Percentiles rank a stretch among this genome's conserved stretches.
Conservation (phyloP, 2,329 filamentous ascomycete genomes). For the Penicillium sp. region DNA sequence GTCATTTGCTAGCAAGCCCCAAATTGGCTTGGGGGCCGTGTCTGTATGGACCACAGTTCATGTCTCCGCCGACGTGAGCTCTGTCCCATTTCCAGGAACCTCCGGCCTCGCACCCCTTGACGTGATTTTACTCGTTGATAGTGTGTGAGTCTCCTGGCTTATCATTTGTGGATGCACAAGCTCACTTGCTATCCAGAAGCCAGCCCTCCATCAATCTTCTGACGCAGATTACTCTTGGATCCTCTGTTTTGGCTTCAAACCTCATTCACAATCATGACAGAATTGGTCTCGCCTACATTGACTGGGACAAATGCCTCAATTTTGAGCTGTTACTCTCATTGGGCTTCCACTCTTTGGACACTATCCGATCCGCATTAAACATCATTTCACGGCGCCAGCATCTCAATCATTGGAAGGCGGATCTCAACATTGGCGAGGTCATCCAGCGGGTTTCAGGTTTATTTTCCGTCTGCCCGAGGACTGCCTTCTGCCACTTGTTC, state of each 20-base stretch:
- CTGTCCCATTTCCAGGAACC: slow-evolving; percentile 14
- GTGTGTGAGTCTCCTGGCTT: slow-evolving; percentile 26
- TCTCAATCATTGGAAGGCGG: slow-evolving; percentile 3
- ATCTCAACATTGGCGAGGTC: slow-evolving; percentile 14
- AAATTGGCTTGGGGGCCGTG: slow-evolving; percentile 13
- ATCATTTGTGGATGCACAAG: not conserved
- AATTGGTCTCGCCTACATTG: slow-evolving; percentile 27
- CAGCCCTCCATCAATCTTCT: slow-evolving; percentile 17
- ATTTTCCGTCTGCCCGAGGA: slow-evolving; percentile 22
- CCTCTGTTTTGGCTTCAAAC: slow-evolving; percentile 24
- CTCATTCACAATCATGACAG: slow-evolving; percentile 24
- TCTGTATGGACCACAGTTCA: slow-evolving; percentile 22
- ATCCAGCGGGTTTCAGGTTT: slow-evolving; percentile 26
- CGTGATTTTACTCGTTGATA: slow-evolving; percentile 37
- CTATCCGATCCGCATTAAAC: slow-evolving; percentile 19
- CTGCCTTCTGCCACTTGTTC: slow-evolving; percentile 35
- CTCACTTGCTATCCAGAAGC: slow-evolving; percentile 8
- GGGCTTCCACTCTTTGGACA: slow-evolving; percentile 23
- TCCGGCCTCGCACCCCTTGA: slow-evolving; percentile 31
- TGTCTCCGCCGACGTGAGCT: slow-evolving; percentile 28
- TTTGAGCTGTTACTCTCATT: slow-evolving; percentile 29
- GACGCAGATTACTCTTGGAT: slow-evolving; percentile 21
- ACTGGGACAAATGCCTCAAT: slow-evolving; percentile 14
- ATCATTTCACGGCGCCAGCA: slow-evolving; percentile 18
- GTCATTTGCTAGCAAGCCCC: slow-evolving; percentile 6